Evolutionary conservation across 768 basidiomycete species (phyloP).

Genomic region (Termitomyces sp.): DNA sequence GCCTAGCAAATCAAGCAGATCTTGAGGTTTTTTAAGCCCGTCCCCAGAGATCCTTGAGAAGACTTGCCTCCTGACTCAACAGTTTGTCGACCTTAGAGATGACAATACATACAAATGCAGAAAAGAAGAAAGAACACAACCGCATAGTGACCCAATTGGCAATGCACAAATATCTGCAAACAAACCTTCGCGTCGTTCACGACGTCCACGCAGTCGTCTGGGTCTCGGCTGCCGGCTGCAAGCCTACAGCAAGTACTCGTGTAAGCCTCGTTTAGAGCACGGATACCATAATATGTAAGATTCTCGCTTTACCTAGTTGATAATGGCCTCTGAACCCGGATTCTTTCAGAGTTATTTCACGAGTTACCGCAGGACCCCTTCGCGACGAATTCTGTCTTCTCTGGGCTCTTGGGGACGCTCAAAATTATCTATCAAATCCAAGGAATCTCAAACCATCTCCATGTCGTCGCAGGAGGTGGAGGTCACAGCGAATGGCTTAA

Average conservation of each 20-base stretch:
- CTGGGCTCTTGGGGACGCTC: constrained; percentile 15
- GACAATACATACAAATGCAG: background rate
- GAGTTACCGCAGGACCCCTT: constrained; percentile 21
- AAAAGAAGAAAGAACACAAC: background rate
- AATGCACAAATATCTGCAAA: background rate
- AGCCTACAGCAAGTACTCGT: background rate
- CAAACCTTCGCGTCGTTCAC: constrained; percentile 1
- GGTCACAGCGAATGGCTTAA: constrained; percentile 19
- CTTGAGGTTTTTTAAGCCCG: background rate
- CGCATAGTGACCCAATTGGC: background rate
- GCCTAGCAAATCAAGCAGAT: background rate
- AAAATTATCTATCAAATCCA: constrained; percentile 8
- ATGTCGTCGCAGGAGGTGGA: constrained; percentile 21
- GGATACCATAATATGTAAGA: constrained; percentile 11
- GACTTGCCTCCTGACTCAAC: background rate
- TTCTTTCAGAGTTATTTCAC: constrained; percentile 24
- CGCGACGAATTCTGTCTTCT: constrained; percentile 17
- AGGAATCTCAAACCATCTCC: constrained; percentile 9
- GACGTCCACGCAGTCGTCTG: background rate
- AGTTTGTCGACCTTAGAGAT: background rate
- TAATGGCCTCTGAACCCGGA: constrained; percentile 18
- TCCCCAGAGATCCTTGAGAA: background rate
- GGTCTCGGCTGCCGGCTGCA: background rate
- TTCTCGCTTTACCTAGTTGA: background rate
- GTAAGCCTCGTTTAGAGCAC: background rate